Conservation (phyloP, 768 basidiomycete genomes). For the Boletus subparvulus region DNA sequence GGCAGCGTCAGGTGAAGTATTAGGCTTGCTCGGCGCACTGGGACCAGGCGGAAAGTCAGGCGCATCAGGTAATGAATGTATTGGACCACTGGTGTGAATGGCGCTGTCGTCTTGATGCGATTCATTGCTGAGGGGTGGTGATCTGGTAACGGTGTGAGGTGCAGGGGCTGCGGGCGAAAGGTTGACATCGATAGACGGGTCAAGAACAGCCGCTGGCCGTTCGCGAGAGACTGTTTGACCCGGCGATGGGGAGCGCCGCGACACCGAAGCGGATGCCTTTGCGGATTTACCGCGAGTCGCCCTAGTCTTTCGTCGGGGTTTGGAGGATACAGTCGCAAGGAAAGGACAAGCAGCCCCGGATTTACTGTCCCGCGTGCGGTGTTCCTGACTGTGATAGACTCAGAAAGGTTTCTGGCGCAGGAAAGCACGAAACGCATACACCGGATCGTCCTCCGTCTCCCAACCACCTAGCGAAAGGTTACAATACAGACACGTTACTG, state of each 20-base stretch:
- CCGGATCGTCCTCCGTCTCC: conserved; percentile 84
- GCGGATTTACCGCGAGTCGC: conserved; percentile 21
- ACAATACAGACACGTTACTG: conserved; percentile 85
- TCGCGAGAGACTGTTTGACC: neutral
- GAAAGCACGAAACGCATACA: conserved; percentile 49
- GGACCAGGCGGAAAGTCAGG: neutral
- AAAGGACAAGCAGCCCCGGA: conserved; percentile 44
- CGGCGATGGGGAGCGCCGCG: conserved; percentile 17
- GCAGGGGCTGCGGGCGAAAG: neutral
- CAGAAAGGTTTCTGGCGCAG: neutral
- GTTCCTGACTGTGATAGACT: conserved; percentile 57
- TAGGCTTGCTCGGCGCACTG: neutral
- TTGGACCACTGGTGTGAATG: neutral
- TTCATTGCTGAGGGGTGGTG: neutral
- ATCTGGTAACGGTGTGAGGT: neutral
- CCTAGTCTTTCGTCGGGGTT: conserved; percentile 25
- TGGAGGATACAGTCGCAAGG: conserved; percentile 30
- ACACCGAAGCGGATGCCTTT: conserved; percentile 15
- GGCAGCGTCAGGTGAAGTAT: neutral
- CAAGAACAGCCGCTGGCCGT: neutral
- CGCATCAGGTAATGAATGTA: neutral
- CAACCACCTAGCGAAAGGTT: conserved; percentile 77
- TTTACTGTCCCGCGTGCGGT: conserved; percentile 63
- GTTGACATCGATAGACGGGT: conserved; percentile 1
- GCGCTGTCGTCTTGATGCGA: neutral